Evolutionary conservation across 148 eudicot genomes (phyloP).

Genomic region (Arctostaphylos glauca): DNA sequence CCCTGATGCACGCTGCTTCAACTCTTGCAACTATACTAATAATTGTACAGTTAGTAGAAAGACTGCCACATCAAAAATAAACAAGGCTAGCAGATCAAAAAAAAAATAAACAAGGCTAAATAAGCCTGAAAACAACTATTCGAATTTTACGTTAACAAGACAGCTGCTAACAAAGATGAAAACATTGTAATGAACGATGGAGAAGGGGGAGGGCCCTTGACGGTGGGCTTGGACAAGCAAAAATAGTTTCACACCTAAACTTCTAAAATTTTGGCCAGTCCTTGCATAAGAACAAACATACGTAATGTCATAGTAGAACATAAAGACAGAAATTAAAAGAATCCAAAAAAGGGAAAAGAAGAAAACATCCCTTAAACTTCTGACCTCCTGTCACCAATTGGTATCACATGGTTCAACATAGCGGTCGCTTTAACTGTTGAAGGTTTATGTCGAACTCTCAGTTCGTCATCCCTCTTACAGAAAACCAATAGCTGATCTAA

Average conservation of each 20-base stretch:
- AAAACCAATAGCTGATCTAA: neutral
- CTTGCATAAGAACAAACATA: neutral
- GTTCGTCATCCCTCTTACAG: neutral
- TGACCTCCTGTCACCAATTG: neutral
- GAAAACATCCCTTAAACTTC: neutral
- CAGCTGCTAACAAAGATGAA: neutral
- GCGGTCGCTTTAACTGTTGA: neutral
- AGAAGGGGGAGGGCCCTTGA: neutral
- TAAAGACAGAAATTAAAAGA: neutral
- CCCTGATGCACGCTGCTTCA: slow-evolving; percentile 86
- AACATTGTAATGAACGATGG: neutral
- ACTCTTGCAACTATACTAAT: slow-evolving; percentile 70
- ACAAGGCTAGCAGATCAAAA: no score
- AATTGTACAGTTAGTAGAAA: slow-evolving; percentile 11
- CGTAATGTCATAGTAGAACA: neutral
- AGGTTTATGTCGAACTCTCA: neutral
- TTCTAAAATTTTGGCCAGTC: neutral
- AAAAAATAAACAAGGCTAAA: neutral
- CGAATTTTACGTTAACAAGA: neutral
- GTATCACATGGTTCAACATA: neutral
- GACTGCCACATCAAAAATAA: neutral
- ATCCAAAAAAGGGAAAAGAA: neutral
- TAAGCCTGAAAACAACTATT: neutral
- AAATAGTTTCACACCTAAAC: neutral
- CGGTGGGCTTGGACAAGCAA: no score